Evolutionary conservation across 208 protist genomes (phyloP).

Genomic region (Trypanosoma cruzi): DNA sequence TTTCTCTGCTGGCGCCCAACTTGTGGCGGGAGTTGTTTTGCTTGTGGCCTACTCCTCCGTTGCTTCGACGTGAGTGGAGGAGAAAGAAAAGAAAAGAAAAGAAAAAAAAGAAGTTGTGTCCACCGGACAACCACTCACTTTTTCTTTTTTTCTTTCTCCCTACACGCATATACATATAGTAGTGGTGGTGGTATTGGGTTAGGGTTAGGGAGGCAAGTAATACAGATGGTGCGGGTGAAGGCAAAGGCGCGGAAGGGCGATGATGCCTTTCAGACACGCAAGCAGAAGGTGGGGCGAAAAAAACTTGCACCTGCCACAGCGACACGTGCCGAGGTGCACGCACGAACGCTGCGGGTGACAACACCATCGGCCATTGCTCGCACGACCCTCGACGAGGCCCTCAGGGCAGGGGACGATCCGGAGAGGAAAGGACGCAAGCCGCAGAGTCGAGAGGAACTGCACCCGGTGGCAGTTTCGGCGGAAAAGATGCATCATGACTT

Average conservation of each 20-base stretch:
- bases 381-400: slow-evolving; percentile 4
- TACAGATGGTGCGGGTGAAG: slow-evolving; percentile 88
- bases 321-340: slow-evolving; percentile 83
- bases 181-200: neutral
- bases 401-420: slow-evolving; percentile 7
- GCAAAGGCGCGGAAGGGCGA: slow-evolving; percentile 82
- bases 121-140: neutral
- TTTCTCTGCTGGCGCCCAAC: too few species aligned
- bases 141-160: slow-evolving; percentile 18
- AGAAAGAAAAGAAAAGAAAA: too few species aligned
- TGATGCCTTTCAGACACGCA: slow-evolving; percentile 71
- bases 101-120: too few species aligned
- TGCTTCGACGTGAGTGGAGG: neutral
- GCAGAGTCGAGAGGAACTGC: too few species aligned
- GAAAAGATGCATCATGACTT: slow-evolving; percentile 37
- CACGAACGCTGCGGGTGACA: slow-evolving; percentile 65
- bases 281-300: slow-evolving; percentile 84
- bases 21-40: too few species aligned
- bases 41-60: slow-evolving; percentile 6
- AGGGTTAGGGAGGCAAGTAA: slow-evolving; percentile 5
- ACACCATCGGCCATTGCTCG: slow-evolving; percentile 49
- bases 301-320: slow-evolving; percentile 80
- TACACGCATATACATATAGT: slow-evolving; percentile 9
- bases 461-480: slow-evolving; percentile 7
- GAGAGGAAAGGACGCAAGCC: too few species aligned